A percentile compares a stretch with the other conserved stretches of the same genome.
phyloP scores from a whole-genome alignment of 495 filamentous ascomycete species.

The Aspergillus ellipticus region DNA sequence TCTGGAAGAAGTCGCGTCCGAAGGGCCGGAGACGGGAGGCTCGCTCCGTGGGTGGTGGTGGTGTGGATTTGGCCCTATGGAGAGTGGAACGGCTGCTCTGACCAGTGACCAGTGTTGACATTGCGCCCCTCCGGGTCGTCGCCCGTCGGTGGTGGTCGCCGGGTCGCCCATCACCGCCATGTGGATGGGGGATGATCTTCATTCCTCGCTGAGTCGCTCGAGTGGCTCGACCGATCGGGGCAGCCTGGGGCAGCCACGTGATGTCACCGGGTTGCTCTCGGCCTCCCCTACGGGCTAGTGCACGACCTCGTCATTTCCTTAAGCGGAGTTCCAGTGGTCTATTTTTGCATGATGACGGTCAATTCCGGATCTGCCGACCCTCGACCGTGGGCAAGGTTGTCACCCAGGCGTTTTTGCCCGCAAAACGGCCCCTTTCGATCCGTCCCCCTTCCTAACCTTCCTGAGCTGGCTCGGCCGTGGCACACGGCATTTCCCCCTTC shows the following conservation, averaged over 20 bases:
- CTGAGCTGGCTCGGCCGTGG: too few species aligned
- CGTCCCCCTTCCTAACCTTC: not conserved
- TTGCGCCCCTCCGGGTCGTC: too few species aligned
- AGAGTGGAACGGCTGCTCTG: not conserved
- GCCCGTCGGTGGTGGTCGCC: not conserved
- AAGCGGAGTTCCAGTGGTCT: not conserved
- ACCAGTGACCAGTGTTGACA: not conserved
- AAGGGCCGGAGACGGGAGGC: not conserved
- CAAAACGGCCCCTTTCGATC: slow-evolving; percentile 15
- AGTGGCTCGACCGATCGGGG: slow-evolving; percentile 1
- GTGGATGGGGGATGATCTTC: slow-evolving; percentile 1
- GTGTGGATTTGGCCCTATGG: slow-evolving; percentile 3
- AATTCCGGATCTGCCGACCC: not conserved
- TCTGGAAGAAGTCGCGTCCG: not conserved
- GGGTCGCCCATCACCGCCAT: not conserved
- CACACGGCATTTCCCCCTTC: not conserved
- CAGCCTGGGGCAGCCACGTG: slow-evolving; percentile 2
- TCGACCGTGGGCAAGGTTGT: not conserved
- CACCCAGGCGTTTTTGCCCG: slow-evolving; percentile 17
- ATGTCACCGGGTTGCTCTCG: slow-evolving; percentile 6
- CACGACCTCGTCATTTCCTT: not conserved
- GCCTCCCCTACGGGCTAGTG: not conserved
- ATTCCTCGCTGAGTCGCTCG: not conserved
- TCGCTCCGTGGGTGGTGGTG: not conserved
- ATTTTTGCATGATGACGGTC: slow-evolving; percentile 5